These are phyloP conservation scores for Silene coronaria DNA, from an alignment of 179 eudicot species.

Conservation along the genomic window DNA sequence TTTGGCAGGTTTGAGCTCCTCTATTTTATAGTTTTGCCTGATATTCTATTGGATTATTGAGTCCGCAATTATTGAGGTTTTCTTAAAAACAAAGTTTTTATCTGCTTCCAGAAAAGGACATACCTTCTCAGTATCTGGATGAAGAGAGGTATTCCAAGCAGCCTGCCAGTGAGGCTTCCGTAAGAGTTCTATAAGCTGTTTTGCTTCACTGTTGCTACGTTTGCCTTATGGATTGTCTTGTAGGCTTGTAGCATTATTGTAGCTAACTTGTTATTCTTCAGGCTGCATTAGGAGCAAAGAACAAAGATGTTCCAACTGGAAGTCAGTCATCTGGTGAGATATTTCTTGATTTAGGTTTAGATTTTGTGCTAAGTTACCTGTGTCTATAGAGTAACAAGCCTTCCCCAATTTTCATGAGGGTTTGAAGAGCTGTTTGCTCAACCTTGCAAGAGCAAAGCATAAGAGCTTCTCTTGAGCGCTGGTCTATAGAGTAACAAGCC, in stretches of 20 bases:
- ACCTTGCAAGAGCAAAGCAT: background rate
- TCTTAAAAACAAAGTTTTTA: background rate
- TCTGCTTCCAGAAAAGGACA: conserved; percentile 73
- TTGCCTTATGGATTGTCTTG: conserved; percentile 5
- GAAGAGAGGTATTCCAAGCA: conserved; percentile 67
- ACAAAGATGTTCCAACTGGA: conserved; percentile 34
- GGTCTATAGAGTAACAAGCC: no score
- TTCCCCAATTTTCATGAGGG: background rate
- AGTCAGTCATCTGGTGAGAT: conserved; percentile 59
- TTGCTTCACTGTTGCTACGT: background rate
- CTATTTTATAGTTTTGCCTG: background rate
- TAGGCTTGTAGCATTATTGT: background rate
- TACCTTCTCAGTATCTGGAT: conserved; percentile 68
- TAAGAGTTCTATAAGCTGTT: conserved; percentile 28
- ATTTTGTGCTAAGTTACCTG: background rate
- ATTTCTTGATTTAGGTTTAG: background rate
- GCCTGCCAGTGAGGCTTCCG: conserved; percentile 69
- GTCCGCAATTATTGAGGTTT: background rate
- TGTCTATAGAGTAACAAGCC: no score
- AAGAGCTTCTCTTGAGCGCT: background rate
- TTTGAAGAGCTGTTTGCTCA: background rate
- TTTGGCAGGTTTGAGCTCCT: conserved; percentile 53
- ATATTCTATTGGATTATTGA: background rate
- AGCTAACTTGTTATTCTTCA: conserved; percentile 28
- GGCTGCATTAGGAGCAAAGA: conserved; percentile 54